Conservation (phyloP, 192 early-diverging fungal genomes). For the Podila horticola region DNA sequence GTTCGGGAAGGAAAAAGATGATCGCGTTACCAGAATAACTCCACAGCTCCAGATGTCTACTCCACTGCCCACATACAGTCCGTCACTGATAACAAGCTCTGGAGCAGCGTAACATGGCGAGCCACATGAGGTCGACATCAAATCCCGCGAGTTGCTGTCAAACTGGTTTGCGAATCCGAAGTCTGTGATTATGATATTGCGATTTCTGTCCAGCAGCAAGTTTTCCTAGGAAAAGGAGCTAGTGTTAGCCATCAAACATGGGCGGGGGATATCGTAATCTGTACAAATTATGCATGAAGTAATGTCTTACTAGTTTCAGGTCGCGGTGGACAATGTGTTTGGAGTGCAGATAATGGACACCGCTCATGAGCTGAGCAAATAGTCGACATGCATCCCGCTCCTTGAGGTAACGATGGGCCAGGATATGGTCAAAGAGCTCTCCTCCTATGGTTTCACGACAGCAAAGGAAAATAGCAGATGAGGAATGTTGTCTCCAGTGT, state of each 20-base stretch:
- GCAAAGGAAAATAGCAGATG: constrained; percentile 15
- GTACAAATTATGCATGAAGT: neutral
- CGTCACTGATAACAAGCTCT: constrained; percentile 97
- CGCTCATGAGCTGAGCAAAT: constrained; percentile 94
- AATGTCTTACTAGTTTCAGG: constrained; percentile 82
- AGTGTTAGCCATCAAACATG: neutral
- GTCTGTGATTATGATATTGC: constrained; percentile 97
- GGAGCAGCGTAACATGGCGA: constrained; percentile 99
- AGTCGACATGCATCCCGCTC: constrained; percentile 91
- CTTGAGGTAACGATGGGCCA: constrained; percentile 92
- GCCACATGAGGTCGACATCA: constrained; percentile 96
- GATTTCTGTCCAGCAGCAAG: constrained; percentile 88
- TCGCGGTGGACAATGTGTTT: constrained; percentile 97
- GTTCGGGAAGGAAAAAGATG: constrained; percentile 17
- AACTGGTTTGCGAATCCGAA: constrained; percentile 99
- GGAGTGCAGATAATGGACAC: constrained; percentile 93
- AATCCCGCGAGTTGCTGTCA: constrained; percentile 72
- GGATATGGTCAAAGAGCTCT: constrained; percentile 97
- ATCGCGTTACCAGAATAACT: constrained; percentile 79
- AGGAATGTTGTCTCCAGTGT: neutral
- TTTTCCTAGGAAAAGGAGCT: constrained; percentile 77
- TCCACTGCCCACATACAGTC: constrained; percentile 93
- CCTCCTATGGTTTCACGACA: constrained; percentile 66
- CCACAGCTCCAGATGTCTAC: constrained; percentile 99
- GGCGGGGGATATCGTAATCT: neutral